A percentile compares a stretch with the other conserved stretches of the same genome.
Evolutionary conservation across 1,284 basidiomycete species (phyloP).

Genomic region (Naganishia albida): DNA sequence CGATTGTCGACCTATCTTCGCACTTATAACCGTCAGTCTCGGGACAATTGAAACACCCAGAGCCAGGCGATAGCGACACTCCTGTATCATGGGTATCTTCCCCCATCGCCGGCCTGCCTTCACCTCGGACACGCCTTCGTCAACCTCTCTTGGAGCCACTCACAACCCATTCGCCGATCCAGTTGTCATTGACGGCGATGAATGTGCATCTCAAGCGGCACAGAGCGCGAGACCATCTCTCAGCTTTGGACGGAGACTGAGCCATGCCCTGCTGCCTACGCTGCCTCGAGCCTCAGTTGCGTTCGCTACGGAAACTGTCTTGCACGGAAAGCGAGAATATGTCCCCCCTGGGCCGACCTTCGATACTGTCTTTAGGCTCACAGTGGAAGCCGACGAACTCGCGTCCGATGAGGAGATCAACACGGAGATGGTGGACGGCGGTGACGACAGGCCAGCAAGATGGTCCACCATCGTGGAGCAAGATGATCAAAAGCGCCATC

Average conservation of each 20-base stretch:
- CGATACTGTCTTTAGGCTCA: slow-evolving; percentile 16
- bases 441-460: background rate
- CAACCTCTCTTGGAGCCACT: background rate
- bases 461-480: slow-evolving; percentile 11
- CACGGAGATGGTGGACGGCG: background rate
- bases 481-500: background rate
- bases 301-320: background rate
- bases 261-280: slow-evolving; percentile 8
- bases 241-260: background rate
- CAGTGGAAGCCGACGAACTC: slow-evolving; percentile 16
- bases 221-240: background rate
- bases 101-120: slow-evolving; percentile 6
- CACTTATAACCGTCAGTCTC: no score
- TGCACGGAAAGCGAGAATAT: background rate
- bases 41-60: no score
- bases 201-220: no score
- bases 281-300: background rate
- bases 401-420: slow-evolving; percentile 18
- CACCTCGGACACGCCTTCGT: background rate
- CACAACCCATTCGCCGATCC: no score
- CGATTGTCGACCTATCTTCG: no score
- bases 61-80: no score
- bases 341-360: background rate
- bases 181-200: no score
- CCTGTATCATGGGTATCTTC: slow-evolving; percentile 2